Base-by-base conservation (phyloP, 129 eudicot species). In the Kitagawia praeruptora region DNA sequence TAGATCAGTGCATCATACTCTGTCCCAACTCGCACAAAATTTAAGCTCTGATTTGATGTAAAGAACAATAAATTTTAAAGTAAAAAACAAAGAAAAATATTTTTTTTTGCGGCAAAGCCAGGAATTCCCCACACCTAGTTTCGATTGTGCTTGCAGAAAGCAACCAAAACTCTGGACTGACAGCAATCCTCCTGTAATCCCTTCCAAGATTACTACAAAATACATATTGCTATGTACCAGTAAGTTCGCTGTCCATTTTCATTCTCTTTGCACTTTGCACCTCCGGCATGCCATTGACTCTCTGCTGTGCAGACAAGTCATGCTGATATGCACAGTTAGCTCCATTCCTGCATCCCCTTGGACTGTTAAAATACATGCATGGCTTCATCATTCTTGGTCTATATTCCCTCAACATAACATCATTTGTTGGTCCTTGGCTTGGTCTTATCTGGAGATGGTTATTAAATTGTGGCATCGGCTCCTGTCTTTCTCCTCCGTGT, bases 231-330 rank as follows among this genome's bases (percentile, higher is more conserved):
- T 84, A 92, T 80, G 90, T 82, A 84, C 98, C 93, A 46, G 93
- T 89, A 38, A 94, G 86, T 80, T 87, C 97, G 79, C 92, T 88
- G 80, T 92, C 97, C 89, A 91, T 75, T 88, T 93, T 94, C 97
- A 88, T 84, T 89, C 97, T 89, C 88, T 93, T 93, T 13, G 91
- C 80, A 81, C 79, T 89, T 80, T 85, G 98, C 80, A 84, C 84
- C 28, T 94, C 98, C 3, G 87, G 85, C 79, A 88, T 54, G 61
- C 86, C 51, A 86, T 31, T 67, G 21, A 81, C 84, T 78, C 89
- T 80, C 75, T 86, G 87, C 77, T 86, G 94, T 5, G 88, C 63
- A 2, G 91, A 76, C 0, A 85, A 54, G 75, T 89, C 97, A 48
- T 94, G 98, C 83, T 82, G 92, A 77, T 70, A 94, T 19, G 87